A percentile compares a stretch with the other conserved stretches of the same genome.
These are phyloP conservation scores for Leccinum pachyderme DNA, from an alignment of 1,284 basidiomycete species.

Conservation along the genomic window DNA sequence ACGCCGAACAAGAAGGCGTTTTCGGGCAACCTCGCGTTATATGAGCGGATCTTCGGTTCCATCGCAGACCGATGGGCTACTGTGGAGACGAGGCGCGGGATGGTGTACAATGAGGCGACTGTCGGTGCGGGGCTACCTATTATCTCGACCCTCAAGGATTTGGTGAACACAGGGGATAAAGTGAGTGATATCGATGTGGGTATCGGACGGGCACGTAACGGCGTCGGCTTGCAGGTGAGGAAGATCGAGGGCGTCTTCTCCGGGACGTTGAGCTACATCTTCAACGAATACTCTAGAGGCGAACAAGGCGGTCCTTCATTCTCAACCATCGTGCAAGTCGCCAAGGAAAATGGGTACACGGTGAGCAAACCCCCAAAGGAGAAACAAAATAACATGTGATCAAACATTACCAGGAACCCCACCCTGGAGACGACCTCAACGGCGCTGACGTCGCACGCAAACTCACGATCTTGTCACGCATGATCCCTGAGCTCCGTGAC, in stretches of 20 bases:
- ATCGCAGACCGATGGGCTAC: conserved; percentile 26
- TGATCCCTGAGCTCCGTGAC: conserved; percentile 57
- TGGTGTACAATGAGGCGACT: conserved; percentile 88
- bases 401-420: conserved; percentile 72
- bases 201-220: neutral
- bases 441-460: conserved; percentile 98
- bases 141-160: conserved; percentile 87
- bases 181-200: conserved; percentile 36
- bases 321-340: conserved; percentile 86
- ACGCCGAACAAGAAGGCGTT: conserved; percentile 99
- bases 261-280: conserved; percentile 98
- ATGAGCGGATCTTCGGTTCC: conserved; percentile 60
- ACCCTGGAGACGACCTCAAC: conserved; percentile 94
- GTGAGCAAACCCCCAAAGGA: conserved; percentile 37
- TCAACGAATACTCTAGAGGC: conserved; percentile 90
- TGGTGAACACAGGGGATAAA: conserved; percentile 91
- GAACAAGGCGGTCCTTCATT: conserved; percentile 65
- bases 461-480: conserved; percentile 90
- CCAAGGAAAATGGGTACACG: conserved; percentile 93
- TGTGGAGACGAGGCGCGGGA: conserved; percentile 47
- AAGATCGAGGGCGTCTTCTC: conserved; percentile 89
- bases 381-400: neutral
- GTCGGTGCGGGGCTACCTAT: conserved; percentile 96
- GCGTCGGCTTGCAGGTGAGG: conserved; percentile 46
- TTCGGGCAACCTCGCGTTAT: conserved; percentile 74